phyloP scores from a whole-genome alignment of 345 rosid species.

The Gossypium turneri region DNA sequence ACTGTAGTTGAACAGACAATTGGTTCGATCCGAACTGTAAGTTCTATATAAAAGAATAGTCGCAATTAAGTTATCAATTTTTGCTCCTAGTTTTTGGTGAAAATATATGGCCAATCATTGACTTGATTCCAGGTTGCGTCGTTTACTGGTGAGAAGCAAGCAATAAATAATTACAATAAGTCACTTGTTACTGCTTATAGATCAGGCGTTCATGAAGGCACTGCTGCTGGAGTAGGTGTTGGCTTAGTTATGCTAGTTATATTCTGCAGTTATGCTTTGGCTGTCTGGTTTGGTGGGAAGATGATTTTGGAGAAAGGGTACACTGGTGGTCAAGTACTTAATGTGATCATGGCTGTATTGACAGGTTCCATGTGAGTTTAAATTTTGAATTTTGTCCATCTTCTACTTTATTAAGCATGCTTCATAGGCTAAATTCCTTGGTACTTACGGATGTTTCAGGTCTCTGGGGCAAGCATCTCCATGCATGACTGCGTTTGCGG shows the following conservation, averaged over 20 bases:
- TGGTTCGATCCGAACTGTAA: slow-evolving; percentile 81
- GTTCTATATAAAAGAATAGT: neutral
- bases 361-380: slow-evolving; percentile 70
- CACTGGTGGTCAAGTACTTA: slow-evolving; percentile 62
- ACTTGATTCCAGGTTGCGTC: slow-evolving; percentile 62
- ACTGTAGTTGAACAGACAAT: slow-evolving; percentile 67
- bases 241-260: slow-evolving; percentile 41
- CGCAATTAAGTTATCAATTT: neutral
- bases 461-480: slow-evolving; percentile 86
- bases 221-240: slow-evolving; percentile 62
- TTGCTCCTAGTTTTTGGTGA: neutral
- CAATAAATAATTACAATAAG: slow-evolving; percentile 53
- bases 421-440: neutral
- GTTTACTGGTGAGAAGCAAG: slow-evolving; percentile 82
- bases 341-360: slow-evolving; percentile 67
- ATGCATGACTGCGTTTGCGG: slow-evolving; percentile 65
- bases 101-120: neutral
- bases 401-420: neutral
- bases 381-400: neutral
- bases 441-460: slow-evolving; percentile 37
- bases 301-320: slow-evolving; percentile 71
- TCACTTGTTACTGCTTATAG: slow-evolving; percentile 56
- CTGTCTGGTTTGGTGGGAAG: slow-evolving; percentile 81
- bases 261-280: slow-evolving; percentile 60
- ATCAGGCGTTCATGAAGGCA: slow-evolving; percentile 62